Evolutionary conservation across 2,329 filamentous ascomycete genomes (phyloP).

Genomic region (Boeremia exigua): DNA sequence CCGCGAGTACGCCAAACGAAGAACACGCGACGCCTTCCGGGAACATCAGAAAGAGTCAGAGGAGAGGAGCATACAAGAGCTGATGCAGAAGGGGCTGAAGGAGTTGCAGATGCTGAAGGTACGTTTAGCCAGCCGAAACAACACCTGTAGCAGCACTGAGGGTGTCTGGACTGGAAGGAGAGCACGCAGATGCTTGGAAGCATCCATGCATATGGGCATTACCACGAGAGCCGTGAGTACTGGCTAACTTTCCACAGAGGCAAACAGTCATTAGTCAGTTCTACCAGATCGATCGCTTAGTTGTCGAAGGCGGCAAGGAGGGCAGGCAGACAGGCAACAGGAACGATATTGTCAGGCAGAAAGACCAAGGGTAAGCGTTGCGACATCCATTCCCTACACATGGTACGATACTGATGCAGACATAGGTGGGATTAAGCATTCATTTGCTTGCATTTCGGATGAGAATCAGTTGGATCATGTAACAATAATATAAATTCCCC

Average conservation of each 20-base stretch:
- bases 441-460: not conserved
- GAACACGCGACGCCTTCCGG: conserved; percentile 88
- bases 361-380: conserved; percentile 73
- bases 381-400: too few species aligned
- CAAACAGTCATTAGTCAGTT: conserved; percentile 96
- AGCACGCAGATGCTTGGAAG: not conserved
- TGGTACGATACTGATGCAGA: conserved; percentile 13
- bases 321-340: conserved; percentile 73
- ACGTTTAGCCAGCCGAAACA: conserved; percentile 36
- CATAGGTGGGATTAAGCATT: conserved; percentile 31
- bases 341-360: conserved; percentile 74
- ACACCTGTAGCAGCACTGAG: not conserved
- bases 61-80: conserved; percentile 78
- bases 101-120: conserved; percentile 93
- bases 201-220: too few species aligned
- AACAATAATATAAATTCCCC: conserved; percentile 4
- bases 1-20: conserved; percentile 90
- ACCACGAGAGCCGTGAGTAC: conserved; percentile 4
- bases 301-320: conserved; percentile 86
- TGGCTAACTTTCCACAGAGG: conserved; percentile 67
- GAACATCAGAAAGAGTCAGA: conserved; percentile 78
- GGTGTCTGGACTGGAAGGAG: not conserved
- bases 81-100: conserved; percentile 86
- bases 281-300: conserved; percentile 87
- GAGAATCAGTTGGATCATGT: not conserved